Evolutionary conservation across 2,329 filamentous ascomycete genomes (phyloP).

Genomic region (Aspergillus sp.): DNA sequence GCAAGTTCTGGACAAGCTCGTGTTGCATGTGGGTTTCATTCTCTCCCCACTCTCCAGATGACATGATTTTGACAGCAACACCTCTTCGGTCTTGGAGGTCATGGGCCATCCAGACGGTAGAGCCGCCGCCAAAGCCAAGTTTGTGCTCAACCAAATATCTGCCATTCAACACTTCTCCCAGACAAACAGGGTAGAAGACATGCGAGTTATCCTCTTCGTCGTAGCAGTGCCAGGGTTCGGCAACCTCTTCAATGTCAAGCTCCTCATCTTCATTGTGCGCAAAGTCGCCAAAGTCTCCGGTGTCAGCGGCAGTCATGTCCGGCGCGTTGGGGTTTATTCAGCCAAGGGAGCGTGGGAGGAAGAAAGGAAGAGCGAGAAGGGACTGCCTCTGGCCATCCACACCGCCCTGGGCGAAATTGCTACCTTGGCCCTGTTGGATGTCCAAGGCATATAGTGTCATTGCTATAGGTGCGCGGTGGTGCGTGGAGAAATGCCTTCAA

Average conservation of each 20-base stretch:
- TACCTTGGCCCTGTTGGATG: too few species aligned
- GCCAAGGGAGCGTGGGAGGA: too few species aligned
- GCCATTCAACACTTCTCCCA: conserved; percentile 13
- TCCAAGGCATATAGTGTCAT: too few species aligned
- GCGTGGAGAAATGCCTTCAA: too few species aligned
- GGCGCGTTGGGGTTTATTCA: too few species aligned
- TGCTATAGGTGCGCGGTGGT: too few species aligned
- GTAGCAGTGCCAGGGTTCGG: conserved; percentile 13
- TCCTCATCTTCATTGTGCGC: conserved; percentile 11
- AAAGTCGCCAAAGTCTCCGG: conserved; percentile 11
- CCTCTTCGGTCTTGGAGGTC: conserved; percentile 11
- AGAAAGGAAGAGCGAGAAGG: too few species aligned
- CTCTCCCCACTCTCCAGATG: conserved; percentile 9
- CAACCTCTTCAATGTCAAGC: conserved; percentile 10
- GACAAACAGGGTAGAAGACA: conserved; percentile 11
- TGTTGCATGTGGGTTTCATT: conserved; percentile 13
- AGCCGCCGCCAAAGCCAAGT: conserved; percentile 14
- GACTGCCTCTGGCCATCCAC: too few species aligned
- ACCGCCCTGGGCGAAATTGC: too few species aligned
- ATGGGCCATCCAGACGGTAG: conserved; percentile 20
- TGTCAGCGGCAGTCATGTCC: too few species aligned
- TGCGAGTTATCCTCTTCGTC: conserved; percentile 4
- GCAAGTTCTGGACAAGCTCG: conserved; percentile 10
- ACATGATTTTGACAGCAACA: conserved; percentile 18
- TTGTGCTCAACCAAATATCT: conserved; percentile 18